Conservation (phyloP, 305 asterid species). For the Andrographis paniculata region DNA sequence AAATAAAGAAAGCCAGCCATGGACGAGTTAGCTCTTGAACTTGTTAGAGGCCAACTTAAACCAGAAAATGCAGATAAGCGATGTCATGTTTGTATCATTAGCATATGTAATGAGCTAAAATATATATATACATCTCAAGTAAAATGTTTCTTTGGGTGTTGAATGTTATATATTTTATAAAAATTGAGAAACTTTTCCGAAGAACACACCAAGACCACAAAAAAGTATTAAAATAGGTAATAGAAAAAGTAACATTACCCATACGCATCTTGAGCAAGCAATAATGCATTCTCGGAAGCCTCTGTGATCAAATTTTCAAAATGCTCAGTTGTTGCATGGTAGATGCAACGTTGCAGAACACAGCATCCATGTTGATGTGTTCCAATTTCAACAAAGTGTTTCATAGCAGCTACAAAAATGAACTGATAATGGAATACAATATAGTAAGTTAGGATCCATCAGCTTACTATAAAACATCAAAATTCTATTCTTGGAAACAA, state of each 20-base stretch:
- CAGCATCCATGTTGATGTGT: slow-evolving; percentile 95
- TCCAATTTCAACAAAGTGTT: slow-evolving; percentile 76
- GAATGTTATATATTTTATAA: not conserved
- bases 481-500: not conserved
- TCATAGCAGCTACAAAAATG: slow-evolving; percentile 79
- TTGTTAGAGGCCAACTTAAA: no score
- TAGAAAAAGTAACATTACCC: slow-evolving; percentile 44
- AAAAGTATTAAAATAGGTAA: slow-evolving; percentile 1
- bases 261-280: slow-evolving; percentile 86
- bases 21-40: no score
- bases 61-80: no score
- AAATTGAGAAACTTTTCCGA: not conserved
- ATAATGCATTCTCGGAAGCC: slow-evolving; percentile 60
- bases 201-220: not conserved
- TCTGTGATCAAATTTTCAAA: slow-evolving; percentile 55
- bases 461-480: not conserved
- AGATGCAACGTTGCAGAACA: slow-evolving; percentile 85
- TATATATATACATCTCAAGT: no score
- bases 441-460: not conserved
- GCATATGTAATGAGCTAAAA: not conserved
- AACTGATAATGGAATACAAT: slow-evolving; percentile 36
- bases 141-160: no score
- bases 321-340: slow-evolving; percentile 55
- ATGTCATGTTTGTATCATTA: no score
- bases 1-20: no score